Conservation (phyloP, 2,329 filamentous ascomycete species). For the Bipolaris gigantea region DNA sequence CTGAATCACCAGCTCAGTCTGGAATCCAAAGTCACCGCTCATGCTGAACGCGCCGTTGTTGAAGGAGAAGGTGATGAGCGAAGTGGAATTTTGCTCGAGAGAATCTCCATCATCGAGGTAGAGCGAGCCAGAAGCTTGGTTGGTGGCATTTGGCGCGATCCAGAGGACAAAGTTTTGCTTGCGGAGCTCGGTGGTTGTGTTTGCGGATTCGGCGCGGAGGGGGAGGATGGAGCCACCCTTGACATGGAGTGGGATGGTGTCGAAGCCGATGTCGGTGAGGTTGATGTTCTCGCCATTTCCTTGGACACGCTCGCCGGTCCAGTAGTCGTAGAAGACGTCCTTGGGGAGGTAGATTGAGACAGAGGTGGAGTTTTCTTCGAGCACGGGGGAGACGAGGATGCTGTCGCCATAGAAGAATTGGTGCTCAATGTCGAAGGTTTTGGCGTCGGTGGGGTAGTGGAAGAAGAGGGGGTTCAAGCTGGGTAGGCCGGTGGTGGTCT, state of each 20-base stretch:
- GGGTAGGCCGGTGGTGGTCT: constrained; percentile 64
- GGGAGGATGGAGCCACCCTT: constrained; percentile 66
- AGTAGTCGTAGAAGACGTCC: constrained; percentile 63
- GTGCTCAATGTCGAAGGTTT: constrained; percentile 55
- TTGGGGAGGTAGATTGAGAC: constrained; percentile 61
- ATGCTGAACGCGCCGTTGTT: constrained; percentile 56
- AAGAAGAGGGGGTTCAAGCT: constrained; percentile 71
- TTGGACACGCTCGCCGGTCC: constrained; percentile 53
- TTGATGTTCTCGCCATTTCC: constrained; percentile 52
- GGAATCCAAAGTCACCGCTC: constrained; percentile 59
- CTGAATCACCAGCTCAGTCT: constrained; percentile 27
- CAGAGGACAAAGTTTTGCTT: constrained; percentile 71
- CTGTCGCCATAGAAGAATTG: constrained; percentile 63
- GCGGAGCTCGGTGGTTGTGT: constrained; percentile 66
- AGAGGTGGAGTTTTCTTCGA: constrained; percentile 54
- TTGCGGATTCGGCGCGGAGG: constrained; percentile 57
- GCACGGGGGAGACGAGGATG: constrained; percentile 60
- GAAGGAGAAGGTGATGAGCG: constrained; percentile 63
- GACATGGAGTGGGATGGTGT: constrained; percentile 65
- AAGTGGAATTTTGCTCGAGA: constrained; percentile 60
- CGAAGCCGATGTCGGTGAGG: constrained; percentile 53
- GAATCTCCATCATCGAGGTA: constrained; percentile 78
- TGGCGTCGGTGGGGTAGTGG: constrained; percentile 62
- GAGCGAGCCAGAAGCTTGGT: constrained; percentile 66
- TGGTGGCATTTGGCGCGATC: constrained; percentile 64